phyloP scores from a whole-genome alignment of 129 eudicot genomes.

The Escallonia rubra region DNA sequence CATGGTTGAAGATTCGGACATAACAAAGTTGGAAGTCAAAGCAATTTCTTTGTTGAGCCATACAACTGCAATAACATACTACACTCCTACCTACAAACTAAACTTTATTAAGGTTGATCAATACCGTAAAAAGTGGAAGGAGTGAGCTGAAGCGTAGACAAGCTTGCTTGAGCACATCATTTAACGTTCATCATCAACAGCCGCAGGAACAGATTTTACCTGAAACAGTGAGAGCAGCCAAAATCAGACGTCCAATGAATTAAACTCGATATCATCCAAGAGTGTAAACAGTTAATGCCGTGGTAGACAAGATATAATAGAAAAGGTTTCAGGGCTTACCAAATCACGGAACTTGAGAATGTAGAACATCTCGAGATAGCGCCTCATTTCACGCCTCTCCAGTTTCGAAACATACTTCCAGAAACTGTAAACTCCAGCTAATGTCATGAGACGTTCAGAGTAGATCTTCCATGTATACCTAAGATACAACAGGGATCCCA shows the following conservation, averaged over 20 bases:
- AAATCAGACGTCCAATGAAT: too few relatives aligned
- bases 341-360: slow-evolving; percentile 89
- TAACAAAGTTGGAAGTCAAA: background rate
- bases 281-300: too few relatives aligned
- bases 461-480: slow-evolving; percentile 99
- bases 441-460: slow-evolving; percentile 84
- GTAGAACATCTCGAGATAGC: slow-evolving; percentile 98
- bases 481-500: slow-evolving; percentile 8
- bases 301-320: background rate
- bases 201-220: slow-evolving; percentile 70
- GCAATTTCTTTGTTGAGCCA: background rate
- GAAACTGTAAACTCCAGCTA: slow-evolving; percentile 95
- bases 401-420: slow-evolving; percentile 94
- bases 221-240: slow-evolving; percentile 18
- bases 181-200: slow-evolving; percentile 47
- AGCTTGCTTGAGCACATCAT: slow-evolving; percentile 9
- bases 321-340: slow-evolving; percentile 42
- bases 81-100: slow-evolving; percentile 5
- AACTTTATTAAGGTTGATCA: slow-evolving; percentile 22
- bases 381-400: slow-evolving; percentile 87
- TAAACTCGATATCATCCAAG: too few relatives aligned
- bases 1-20: too few relatives aligned
- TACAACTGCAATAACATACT: background rate
- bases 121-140: slow-evolving; percentile 10
- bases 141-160: background rate